Percentiles rank a stretch among this genome's conserved stretches.
phyloP scores from a whole-genome alignment of 192 early-diverging fungal species.

The Linnemannia schmuckeri region DNA sequence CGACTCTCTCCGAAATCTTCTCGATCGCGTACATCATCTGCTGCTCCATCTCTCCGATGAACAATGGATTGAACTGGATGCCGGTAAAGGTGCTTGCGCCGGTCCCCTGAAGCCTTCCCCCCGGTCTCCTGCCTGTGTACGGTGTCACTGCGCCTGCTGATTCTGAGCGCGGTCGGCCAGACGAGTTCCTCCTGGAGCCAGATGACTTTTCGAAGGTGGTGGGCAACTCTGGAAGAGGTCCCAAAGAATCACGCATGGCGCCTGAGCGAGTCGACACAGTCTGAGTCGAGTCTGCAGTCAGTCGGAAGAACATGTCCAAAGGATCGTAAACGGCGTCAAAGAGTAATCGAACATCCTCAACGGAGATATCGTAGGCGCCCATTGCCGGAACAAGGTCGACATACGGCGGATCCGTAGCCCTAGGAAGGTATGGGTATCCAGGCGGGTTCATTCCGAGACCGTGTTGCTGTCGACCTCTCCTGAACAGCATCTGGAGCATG shows the following conservation, averaged over 20 bases:
- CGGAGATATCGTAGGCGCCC: slow-evolving; percentile 59
- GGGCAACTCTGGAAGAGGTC: slow-evolving; percentile 36
- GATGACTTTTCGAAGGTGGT: slow-evolving; percentile 19
- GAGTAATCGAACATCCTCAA: slow-evolving; percentile 45
- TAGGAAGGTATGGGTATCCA: slow-evolving; percentile 34
- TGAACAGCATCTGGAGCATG: slow-evolving; percentile 57
- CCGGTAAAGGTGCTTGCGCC: not conserved
- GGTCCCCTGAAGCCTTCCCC: not conserved
- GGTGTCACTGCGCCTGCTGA: slow-evolving; percentile 37
- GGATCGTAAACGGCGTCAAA: slow-evolving; percentile 61
- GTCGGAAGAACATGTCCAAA: slow-evolving; percentile 49
- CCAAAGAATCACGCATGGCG: slow-evolving; percentile 33
- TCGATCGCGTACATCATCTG: slow-evolving; percentile 64
- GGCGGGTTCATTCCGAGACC: slow-evolving; percentile 18
- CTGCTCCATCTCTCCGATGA: slow-evolving; percentile 58
- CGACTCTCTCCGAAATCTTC: slow-evolving; percentile 58
- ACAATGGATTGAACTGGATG: slow-evolving; percentile 50
- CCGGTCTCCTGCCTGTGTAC: slow-evolving; percentile 12
- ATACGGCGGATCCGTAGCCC: slow-evolving; percentile 45
- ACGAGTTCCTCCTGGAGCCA: slow-evolving; percentile 15
- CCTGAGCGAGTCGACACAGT: not conserved
- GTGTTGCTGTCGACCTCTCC: slow-evolving; percentile 39
- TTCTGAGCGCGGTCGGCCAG: slow-evolving; percentile 35
- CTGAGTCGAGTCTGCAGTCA: slow-evolving; percentile 21
- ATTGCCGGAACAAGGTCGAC: slow-evolving; percentile 58